A percentile compares a stretch with the other conserved stretches of the same genome.
Conservation (phyloP, 2,329 filamentous ascomycete genomes). For the Sclerotinia trifoliorum region DNA sequence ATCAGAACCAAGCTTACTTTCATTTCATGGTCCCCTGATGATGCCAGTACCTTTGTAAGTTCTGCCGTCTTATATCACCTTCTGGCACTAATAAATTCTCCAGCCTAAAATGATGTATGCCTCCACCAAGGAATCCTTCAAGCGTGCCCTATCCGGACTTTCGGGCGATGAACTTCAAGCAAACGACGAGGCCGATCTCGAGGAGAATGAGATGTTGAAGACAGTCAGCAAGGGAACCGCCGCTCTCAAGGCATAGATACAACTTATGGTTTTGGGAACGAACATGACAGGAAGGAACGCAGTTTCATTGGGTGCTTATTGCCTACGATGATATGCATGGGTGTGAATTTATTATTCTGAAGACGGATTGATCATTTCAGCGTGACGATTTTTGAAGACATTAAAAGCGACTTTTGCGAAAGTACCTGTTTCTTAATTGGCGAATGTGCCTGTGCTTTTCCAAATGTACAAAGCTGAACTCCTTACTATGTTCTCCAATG, state of each 20-base stretch:
- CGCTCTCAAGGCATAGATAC: conserved; percentile 19
- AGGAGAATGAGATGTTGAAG: conserved; percentile 69
- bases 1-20: conserved; percentile 74
- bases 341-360: conserved; percentile 20
- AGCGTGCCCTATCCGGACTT: conserved; percentile 73
- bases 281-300: conserved; percentile 17
- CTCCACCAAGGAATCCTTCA: conserved; percentile 82
- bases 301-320: conserved; percentile 38
- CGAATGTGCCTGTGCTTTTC: conserved; percentile 19
- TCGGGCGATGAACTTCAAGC: conserved; percentile 72
- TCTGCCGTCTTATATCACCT: not conserved
- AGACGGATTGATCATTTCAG: conserved; percentile 22
- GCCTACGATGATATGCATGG: conserved; percentile 26
- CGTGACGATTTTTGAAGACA: conserved; percentile 25
- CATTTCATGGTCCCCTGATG: conserved; percentile 78
- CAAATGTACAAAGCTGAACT: conserved; percentile 25
- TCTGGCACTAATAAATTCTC: conserved; percentile 5
- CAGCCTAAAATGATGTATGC: conserved; percentile 89
- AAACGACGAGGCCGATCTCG: conserved; percentile 80
- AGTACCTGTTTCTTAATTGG: conserved; percentile 11
- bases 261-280: conserved; percentile 16
- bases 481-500: conserved; percentile 28
- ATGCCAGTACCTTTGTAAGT: conserved; percentile 66
- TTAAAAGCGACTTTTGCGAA: conserved; percentile 23
- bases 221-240: conserved; percentile 56